phyloP scores from a whole-genome alignment of 306 rosid genomes.

The Cyclanthera cordifolia region DNA sequence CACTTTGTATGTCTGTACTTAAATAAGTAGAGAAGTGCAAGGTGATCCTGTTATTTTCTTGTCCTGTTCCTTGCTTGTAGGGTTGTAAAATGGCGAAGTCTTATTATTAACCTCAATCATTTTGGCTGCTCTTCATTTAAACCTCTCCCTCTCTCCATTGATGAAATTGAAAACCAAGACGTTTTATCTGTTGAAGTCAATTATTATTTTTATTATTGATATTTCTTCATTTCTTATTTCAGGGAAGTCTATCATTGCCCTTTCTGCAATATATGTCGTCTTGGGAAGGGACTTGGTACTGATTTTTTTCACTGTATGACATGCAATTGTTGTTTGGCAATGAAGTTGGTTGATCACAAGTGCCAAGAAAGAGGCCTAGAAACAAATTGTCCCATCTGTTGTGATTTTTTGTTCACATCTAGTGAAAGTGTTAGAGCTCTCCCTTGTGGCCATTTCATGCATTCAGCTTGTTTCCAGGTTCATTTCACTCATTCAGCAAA shows the following conservation, averaged over 20 bases:
- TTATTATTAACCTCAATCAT: neutral
- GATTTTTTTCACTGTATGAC: slow-evolving; percentile 96
- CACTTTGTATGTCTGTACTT: neutral
- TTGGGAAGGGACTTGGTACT: slow-evolving; percentile 87
- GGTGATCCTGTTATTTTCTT: neutral
- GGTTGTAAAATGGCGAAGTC: neutral
- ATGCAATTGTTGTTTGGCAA: slow-evolving; percentile 93
- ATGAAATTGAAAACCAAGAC: neutral
- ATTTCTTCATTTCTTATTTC: slow-evolving; percentile 22
- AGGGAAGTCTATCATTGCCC: slow-evolving; percentile 97
- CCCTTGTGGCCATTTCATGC: slow-evolving; percentile 99
- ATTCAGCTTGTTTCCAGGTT: slow-evolving; percentile 98
- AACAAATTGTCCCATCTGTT: slow-evolving; percentile 96
- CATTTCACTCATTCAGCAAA: neutral
- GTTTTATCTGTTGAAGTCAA: neutral
- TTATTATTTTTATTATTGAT: neutral
- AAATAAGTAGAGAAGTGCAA: neutral
- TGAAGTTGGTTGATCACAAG: slow-evolving; percentile 69
- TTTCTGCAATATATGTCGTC: slow-evolving; percentile 92
- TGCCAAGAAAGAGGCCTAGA: slow-evolving; percentile 89
- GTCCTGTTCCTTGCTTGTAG: neutral
- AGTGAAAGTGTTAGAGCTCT: slow-evolving; percentile 88
- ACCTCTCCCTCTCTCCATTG: neutral
- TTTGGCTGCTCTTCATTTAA: neutral
- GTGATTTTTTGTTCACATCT: slow-evolving; percentile 85